A percentile compares a stretch with the other conserved stretches of the same genome.
phyloP scores from a whole-genome alignment of 345 rosid species.

The Erucastrum elatum region DNA sequence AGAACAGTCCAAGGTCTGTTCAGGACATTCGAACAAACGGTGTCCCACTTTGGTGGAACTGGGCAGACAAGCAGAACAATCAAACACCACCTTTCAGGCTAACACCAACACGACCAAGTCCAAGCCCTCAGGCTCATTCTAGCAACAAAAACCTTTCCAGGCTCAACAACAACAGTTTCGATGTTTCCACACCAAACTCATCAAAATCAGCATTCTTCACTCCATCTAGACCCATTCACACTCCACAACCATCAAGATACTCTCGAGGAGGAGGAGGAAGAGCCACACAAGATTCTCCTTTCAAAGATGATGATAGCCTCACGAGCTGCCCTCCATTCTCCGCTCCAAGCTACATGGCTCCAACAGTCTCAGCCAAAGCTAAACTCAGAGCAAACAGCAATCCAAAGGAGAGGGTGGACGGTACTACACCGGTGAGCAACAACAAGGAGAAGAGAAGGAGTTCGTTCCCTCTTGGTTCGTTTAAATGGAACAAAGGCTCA shows the following conservation, averaged over 20 bases:
- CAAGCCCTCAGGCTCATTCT: constrained; percentile 49
- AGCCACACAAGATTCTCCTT: constrained; percentile 58
- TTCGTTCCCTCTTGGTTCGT: constrained; percentile 73
- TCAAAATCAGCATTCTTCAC: constrained; percentile 56
- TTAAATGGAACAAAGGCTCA: constrained; percentile 80
- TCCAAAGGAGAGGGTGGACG: constrained; percentile 63
- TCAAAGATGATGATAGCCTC: constrained; percentile 94
- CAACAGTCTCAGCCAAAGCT: constrained; percentile 81
- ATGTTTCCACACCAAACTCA: constrained; percentile 74
- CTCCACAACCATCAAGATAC: constrained; percentile 61
- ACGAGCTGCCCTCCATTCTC: constrained; percentile 89
- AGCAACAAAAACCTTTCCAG: constrained; percentile 44
- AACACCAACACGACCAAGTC: constrained; percentile 48
- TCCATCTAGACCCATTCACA: constrained; percentile 48
- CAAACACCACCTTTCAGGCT: constrained; percentile 40
- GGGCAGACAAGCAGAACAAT: constrained; percentile 70
- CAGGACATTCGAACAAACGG: constrained; percentile 63
- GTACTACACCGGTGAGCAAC: constrained; percentile 57
- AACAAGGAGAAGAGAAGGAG: constrained; percentile 70
- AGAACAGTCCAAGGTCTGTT: constrained; percentile 54
- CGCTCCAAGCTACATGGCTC: constrained; percentile 85
- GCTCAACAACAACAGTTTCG: constrained; percentile 50
- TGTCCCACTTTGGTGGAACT: constrained; percentile 97
- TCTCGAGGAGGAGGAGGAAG: constrained; percentile 63
- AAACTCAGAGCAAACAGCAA: constrained; percentile 73